Evolutionary conservation across 768 basidiomycete species (phyloP).

Genomic region (Mycena galericulata): DNA sequence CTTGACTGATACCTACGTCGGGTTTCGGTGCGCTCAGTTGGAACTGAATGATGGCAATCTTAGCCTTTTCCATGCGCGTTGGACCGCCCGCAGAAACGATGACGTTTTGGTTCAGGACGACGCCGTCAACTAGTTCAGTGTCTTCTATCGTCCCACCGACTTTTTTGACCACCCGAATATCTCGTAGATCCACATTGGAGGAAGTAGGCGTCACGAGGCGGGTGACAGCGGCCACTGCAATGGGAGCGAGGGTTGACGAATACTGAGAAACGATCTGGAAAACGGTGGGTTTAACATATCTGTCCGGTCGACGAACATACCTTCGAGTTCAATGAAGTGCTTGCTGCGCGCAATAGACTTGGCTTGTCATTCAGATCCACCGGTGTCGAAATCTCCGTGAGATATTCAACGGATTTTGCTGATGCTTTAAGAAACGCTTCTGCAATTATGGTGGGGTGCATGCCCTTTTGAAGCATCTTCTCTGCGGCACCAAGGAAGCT

Average conservation of each 20-base stretch:
- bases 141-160: slow-evolving; percentile 99
- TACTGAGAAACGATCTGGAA: slow-evolving; percentile 97
- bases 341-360: slow-evolving; percentile 90
- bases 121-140: slow-evolving; percentile 95
- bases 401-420: slow-evolving; percentile 91
- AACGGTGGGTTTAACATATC: slow-evolving; percentile 2
- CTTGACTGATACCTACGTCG: slow-evolving; percentile 74
- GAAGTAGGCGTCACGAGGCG: slow-evolving; percentile 90
- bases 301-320: slow-evolving; percentile 51
- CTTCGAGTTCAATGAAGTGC: slow-evolving; percentile 97
- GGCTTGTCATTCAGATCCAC: slow-evolving; percentile 91
- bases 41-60: slow-evolving; percentile 98
- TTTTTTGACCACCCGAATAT: slow-evolving; percentile 97
- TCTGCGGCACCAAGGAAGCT: slow-evolving; percentile 94
- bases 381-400: slow-evolving; percentile 92
- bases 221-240: slow-evolving; percentile 96
- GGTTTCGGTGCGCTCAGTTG: slow-evolving; percentile 98
- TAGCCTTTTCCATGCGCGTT: slow-evolving; percentile 96
- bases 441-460: slow-evolving; percentile 97
- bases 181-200: slow-evolving; percentile 95
- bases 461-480: slow-evolving; percentile 96
- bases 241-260: slow-evolving; percentile 97
- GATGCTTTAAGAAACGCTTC: slow-evolving; percentile 96
- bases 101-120: slow-evolving; percentile 97
- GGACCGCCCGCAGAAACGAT: slow-evolving; percentile 92